Evolutionary conservation across 371 early-diverging fungal genomes (phyloP).

Genomic region (Lichtheimia corymbifera): DNA sequence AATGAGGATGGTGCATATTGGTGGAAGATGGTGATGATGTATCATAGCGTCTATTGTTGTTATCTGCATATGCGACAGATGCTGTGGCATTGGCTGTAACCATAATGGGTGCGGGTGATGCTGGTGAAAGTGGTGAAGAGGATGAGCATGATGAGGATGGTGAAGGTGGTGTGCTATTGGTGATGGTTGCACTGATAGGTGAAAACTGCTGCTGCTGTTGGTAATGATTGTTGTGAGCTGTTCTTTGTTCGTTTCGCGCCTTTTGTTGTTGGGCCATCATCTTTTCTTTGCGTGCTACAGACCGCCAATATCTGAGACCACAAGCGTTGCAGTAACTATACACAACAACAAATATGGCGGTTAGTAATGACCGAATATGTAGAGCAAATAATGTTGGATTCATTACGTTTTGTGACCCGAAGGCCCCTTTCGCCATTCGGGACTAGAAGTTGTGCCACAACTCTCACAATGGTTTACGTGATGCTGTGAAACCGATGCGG

Average conservation of each 20-base stretch:
- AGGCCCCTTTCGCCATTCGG: constrained; percentile 54
- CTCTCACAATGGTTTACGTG: constrained; percentile 35
- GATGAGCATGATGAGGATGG: constrained; percentile 1
- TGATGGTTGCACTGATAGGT: neutral
- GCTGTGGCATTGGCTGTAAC: neutral
- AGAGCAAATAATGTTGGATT: neutral
- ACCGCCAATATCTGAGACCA: constrained; percentile 47
- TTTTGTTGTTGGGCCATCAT: constrained; percentile 23
- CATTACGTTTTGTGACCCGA: constrained; percentile 53
- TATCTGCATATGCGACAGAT: too few relatives aligned
- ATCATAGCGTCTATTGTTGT: neutral
- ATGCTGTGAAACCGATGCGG: constrained; percentile 11
- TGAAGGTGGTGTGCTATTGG: neutral
- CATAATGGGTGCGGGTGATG: neutral
- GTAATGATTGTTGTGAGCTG: neutral
- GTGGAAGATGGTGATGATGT: neutral
- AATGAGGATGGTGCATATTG: constrained; percentile 1
- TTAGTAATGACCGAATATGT: neutral
- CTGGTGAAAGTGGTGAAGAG: neutral
- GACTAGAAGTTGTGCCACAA: constrained; percentile 48
- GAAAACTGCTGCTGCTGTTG: neutral
- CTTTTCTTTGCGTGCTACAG: constrained; percentile 42
- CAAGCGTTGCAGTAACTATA: constrained; percentile 51
- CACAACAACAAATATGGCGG: constrained; percentile 3
- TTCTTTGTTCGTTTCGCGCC: neutral